Base-by-base conservation (phyloP, 2,329 filamentous ascomycete genomes). In the Huntiella omanensis region DNA sequence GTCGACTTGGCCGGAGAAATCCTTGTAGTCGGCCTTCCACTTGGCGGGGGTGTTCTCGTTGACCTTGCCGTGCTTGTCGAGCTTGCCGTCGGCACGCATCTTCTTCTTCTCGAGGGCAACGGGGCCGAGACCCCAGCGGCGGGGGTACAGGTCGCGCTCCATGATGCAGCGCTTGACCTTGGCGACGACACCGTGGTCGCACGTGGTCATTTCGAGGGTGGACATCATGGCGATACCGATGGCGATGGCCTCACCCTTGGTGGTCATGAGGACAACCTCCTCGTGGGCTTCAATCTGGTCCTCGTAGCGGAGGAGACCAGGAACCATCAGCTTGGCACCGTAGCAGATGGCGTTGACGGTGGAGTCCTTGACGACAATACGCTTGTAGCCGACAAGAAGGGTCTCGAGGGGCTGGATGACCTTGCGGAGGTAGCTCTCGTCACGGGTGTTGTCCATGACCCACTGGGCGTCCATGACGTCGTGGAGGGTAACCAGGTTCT, bases 141-240 rank as follows among this genome's bases (percentile, higher is more conserved):
- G 76, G 53, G 91, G 91, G 73, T 98, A 98, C 50, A 96, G 73
- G 62, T 96, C 91, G 57, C 91, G 83, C 73, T 98, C 91, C 91
- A 98, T 98, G 64, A 98, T 98, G 65, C 87, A 94, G 57, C 91
- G 81, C 80, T 98, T 98, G 62, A 98, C 85, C 73, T 95, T 96
- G 56, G 91, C 91, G 50, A 96, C 88, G 49, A 95, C 86, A 56
- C 91, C 91, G 65, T 98, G 91, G 60, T 96, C 87, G 65, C 91
- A 96, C 33, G 86, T 88, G 28, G 85, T 85, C 65, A 98, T 83
- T 68, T 96, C 91, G 42, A 95, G 86, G 2, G 87, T 93, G 35
- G 86, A 94, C 91, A 98, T 98, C 64, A 93, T 84, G 13, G 91
- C 86, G 57, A 95, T 93, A 57, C 83, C 91, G 51, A 98, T 75